phyloP scores from a whole-genome alignment of 2,329 filamentous ascomycete species.

The Pseudogymnoascus sp. region DNA sequence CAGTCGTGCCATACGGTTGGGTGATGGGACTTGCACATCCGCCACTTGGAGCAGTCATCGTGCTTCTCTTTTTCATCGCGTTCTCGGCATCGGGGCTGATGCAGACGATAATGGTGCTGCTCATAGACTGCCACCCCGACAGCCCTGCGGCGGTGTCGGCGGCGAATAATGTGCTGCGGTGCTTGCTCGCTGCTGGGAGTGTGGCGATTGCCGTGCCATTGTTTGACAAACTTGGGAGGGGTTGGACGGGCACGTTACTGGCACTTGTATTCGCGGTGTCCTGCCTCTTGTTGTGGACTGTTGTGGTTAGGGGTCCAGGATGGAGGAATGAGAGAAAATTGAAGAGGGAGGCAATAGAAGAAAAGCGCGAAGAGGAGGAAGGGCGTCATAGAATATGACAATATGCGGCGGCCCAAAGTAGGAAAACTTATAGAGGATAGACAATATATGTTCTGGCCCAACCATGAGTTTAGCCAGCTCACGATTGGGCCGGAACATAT shows the following conservation, averaged over 20 bases:
- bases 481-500: not conserved
- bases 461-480: too few relatives aligned
- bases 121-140: constrained; percentile 16
- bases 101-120: constrained; percentile 12
- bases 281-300: constrained; percentile 37
- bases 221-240: constrained; percentile 23
- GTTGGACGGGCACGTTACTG: constrained; percentile 51
- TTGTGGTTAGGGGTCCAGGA: constrained; percentile 37
- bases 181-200: constrained; percentile 12
- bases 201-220: constrained; percentile 11
- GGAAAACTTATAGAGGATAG: not conserved
- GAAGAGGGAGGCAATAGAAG: constrained; percentile 23
- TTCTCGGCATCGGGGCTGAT: constrained; percentile 13
- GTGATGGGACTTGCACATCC: constrained; percentile 1
- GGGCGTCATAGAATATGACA: not conserved
- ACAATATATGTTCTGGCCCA: too few relatives aligned
- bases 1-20: constrained; percentile 13
- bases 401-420: not conserved
- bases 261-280: constrained; percentile 37
- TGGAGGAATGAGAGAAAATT: constrained; percentile 36
- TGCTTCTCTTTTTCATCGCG: constrained; percentile 18
- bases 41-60: constrained; percentile 12
- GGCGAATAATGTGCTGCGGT: constrained; percentile 15
- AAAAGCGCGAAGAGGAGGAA: constrained; percentile 10
- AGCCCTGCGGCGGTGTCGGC: constrained; percentile 11